Evolutionary conservation across 768 basidiomycete genomes (phyloP).

Genomic region (Holtermanniella nyarrowii): DNA sequence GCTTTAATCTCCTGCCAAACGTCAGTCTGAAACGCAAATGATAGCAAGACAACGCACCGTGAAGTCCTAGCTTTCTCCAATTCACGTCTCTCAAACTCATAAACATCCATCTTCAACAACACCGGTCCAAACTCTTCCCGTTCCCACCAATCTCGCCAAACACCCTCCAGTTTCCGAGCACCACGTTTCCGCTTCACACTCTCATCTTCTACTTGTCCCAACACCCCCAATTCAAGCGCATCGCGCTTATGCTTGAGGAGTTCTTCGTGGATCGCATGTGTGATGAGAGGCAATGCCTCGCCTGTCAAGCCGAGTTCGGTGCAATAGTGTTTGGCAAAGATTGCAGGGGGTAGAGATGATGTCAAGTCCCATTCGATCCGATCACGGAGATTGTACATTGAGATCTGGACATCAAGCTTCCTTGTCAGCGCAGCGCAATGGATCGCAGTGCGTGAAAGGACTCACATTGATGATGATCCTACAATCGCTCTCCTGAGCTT

Average conservation of each 20-base stretch:
- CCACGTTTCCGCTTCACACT: slow-evolving; percentile 60
- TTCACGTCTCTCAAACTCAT: slow-evolving; percentile 86
- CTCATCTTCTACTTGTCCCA: slow-evolving; percentile 51
- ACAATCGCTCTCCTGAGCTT: slow-evolving; percentile 39
- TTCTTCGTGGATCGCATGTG: slow-evolving; percentile 92
- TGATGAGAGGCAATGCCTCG: slow-evolving; percentile 76
- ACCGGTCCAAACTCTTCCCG: slow-evolving; percentile 80
- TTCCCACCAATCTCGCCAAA: slow-evolving; percentile 94
- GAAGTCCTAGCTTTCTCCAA: slow-evolving; percentile 50
- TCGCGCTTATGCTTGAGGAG: slow-evolving; percentile 91
- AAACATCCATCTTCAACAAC: slow-evolving; percentile 73
- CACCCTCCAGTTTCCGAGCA: slow-evolving; percentile 68
- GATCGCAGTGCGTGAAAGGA: slow-evolving; percentile 29
- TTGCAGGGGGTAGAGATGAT: slow-evolving; percentile 62
- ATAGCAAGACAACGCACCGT: slow-evolving; percentile 11
- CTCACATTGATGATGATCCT: slow-evolving; percentile 45
- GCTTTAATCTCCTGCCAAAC: neutral
- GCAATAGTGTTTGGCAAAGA: slow-evolving; percentile 68
- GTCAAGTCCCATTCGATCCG: slow-evolving; percentile 99
- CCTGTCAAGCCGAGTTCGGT: slow-evolving; percentile 77
- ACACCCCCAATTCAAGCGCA: slow-evolving; percentile 84
- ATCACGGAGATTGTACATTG: slow-evolving; percentile 78
- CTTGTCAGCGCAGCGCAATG: slow-evolving; percentile 1
- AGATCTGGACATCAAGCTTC: slow-evolving; percentile 95
- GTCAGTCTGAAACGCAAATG: neutral